Percentiles rank a stretch among this genome's conserved stretches.
Evolutionary conservation across 352 stramenopile species (phyloP).

Genomic region (Pythium phragmitis): DNA sequence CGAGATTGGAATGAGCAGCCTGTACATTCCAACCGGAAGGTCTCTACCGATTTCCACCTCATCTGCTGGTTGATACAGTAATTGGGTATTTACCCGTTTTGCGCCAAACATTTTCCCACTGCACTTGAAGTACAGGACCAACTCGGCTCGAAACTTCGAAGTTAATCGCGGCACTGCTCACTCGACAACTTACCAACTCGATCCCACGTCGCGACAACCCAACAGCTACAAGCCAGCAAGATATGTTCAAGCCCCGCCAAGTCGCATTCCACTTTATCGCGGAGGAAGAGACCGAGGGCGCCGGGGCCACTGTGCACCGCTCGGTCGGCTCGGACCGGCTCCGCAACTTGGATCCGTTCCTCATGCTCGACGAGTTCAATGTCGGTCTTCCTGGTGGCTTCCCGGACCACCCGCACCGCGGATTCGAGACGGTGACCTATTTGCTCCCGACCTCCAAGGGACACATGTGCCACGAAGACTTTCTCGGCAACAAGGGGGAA

Average conservation of each 20-base stretch:
- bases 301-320: slow-evolving; percentile 49
- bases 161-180: too few species aligned
- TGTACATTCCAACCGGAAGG: too few species aligned
- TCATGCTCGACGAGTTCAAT: slow-evolving; percentile 56
- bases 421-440: slow-evolving; percentile 85
- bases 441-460: slow-evolving; percentile 54
- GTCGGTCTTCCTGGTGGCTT: slow-evolving; percentile 57
- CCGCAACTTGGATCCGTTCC: slow-evolving; percentile 50
- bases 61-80: too few species aligned
- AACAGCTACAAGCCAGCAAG: not conserved
- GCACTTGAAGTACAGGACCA: too few species aligned
- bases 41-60: too few species aligned
- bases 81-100: too few species aligned
- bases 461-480: slow-evolving; percentile 82
- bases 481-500: slow-evolving; percentile 35
- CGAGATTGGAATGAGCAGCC: too few species aligned
- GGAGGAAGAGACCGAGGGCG: slow-evolving; percentile 48
- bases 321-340: slow-evolving; percentile 53
- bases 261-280: slow-evolving; percentile 58
- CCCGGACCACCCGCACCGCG: slow-evolving; percentile 84
- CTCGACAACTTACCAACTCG: too few species aligned
- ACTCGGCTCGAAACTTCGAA: too few species aligned
- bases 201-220: too few species aligned
- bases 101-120: too few species aligned
- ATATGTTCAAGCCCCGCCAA: slow-evolving; percentile 30